Evolutionary conservation across 2,329 filamentous ascomycete species (phyloP).

Genomic region (Monosporascus cannonballus): DNA sequence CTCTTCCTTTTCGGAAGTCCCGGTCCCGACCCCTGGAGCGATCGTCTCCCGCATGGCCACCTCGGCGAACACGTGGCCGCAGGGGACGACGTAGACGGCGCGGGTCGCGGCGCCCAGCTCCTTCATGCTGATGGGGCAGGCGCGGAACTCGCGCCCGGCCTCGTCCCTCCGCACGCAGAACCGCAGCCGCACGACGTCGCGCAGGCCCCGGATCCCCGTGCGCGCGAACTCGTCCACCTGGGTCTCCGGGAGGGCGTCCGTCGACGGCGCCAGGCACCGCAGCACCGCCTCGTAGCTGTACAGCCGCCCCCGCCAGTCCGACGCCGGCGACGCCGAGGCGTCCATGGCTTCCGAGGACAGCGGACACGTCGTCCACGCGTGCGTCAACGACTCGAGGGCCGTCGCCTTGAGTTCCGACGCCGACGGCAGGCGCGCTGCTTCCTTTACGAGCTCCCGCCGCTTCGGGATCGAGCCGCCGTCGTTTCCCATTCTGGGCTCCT

Average conservation of each 20-base stretch:
- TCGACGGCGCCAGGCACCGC: slow-evolving; percentile 48
- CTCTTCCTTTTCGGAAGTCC: background rate
- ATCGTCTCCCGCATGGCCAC: slow-evolving; percentile 75
- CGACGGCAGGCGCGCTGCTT: slow-evolving; percentile 76
- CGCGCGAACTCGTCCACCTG: slow-evolving; percentile 35
- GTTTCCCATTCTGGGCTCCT: slow-evolving; percentile 68
- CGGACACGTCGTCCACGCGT: slow-evolving; percentile 83
- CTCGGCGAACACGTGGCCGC: slow-evolving; percentile 90
- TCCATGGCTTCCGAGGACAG: slow-evolving; percentile 74
- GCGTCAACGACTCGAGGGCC: slow-evolving; percentile 74
- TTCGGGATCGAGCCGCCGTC: slow-evolving; percentile 96
- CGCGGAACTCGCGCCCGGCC: slow-evolving; percentile 50
- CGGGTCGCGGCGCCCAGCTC: slow-evolving; percentile 73
- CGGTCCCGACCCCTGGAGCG: slow-evolving; percentile 6
- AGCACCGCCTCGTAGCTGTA: slow-evolving; percentile 95
- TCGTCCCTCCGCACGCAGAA: slow-evolving; percentile 49
- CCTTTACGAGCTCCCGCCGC: slow-evolving; percentile 91
- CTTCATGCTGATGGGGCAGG: slow-evolving; percentile 85
- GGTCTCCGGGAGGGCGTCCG: slow-evolving; percentile 41
- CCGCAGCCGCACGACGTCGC: slow-evolving; percentile 81
- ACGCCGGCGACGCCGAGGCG: slow-evolving; percentile 62
- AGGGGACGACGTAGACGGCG: slow-evolving; percentile 86
- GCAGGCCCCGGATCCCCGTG: slow-evolving; percentile 67
- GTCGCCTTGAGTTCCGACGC: slow-evolving; percentile 84
- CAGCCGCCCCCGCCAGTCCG: slow-evolving; percentile 74